A percentile compares a stretch with the other conserved stretches of the same genome.
phyloP scores from a whole-genome alignment of 805 yeast species.

The Ogataea paradorogensis region DNA sequence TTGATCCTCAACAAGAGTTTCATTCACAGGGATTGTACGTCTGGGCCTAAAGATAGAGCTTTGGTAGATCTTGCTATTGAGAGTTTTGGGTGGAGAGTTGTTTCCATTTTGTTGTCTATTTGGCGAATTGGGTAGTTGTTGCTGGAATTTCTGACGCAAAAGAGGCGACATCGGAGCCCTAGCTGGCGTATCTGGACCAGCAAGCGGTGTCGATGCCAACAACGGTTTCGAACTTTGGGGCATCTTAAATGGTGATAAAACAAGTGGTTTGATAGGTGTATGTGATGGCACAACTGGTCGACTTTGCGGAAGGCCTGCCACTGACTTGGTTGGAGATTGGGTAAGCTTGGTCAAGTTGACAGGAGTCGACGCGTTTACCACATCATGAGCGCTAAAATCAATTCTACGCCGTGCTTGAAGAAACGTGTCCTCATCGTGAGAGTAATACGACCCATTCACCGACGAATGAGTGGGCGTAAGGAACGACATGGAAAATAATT shows the following conservation, averaged over 20 bases:
- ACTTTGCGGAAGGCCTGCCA: constrained; percentile 6
- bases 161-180: constrained; percentile 17
- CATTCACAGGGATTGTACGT: constrained; percentile 8
- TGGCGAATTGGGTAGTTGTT: constrained; percentile 10
- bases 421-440: constrained; percentile 31
- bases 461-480: constrained; percentile 20
- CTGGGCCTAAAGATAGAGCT: constrained; percentile 25
- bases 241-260: constrained; percentile 33
- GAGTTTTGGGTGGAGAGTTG: neutral
- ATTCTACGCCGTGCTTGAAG: constrained; percentile 21
- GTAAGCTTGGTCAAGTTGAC: constrained; percentile 3
- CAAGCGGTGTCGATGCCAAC: constrained; percentile 15
- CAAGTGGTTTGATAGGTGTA: constrained; percentile 33
- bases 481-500: constrained; percentile 17
- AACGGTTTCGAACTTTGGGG: constrained; percentile 7
- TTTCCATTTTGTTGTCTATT: neutral
- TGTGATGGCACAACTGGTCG: constrained; percentile 18
- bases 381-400: constrained; percentile 7
- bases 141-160: constrained; percentile 17
- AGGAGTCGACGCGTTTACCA: constrained; percentile 6
- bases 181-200: constrained; percentile 2
- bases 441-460: constrained; percentile 20
- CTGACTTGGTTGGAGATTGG: constrained; percentile 5
- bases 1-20: constrained; percentile 4
- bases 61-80: constrained; percentile 18